Percentiles rank a stretch among this genome's conserved stretches.
Conservation (phyloP, 2,329 filamentous ascomycete genomes). For the Epichloe typhina region DNA sequence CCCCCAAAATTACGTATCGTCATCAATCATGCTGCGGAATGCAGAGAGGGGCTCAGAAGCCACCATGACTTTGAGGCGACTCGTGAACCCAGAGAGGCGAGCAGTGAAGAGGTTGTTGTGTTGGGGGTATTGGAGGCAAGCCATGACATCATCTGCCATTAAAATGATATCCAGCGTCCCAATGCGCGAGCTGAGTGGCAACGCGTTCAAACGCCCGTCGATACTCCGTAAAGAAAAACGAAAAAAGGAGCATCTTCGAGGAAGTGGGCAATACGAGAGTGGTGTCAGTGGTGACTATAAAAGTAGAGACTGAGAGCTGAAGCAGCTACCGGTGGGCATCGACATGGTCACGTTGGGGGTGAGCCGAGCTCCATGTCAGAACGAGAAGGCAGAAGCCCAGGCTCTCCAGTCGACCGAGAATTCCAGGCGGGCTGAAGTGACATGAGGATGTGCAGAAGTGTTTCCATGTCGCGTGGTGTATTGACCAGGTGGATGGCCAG, state of each 20-base stretch:
- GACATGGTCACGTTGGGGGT: neutral
- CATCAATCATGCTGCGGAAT: slow-evolving; percentile 12
- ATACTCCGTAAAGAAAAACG: neutral
- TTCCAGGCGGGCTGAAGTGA: neutral
- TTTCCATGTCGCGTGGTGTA: neutral
- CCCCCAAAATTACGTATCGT: slow-evolving; percentile 7
- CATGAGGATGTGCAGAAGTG: slow-evolving; percentile 1
- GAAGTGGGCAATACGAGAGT: slow-evolving; percentile 6
- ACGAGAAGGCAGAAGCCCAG: neutral
- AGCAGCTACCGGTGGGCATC: neutral
- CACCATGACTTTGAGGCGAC: slow-evolving; percentile 2
- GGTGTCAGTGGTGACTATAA: slow-evolving; percentile 11
- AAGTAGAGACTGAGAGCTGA: slow-evolving; percentile 15
- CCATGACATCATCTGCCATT: slow-evolving; percentile 9
- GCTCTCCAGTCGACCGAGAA: neutral
- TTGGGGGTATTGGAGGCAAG: slow-evolving; percentile 9
- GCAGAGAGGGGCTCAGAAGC: slow-evolving; percentile 7
- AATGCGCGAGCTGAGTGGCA: slow-evolving; percentile 1
- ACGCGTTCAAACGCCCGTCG: neutral
- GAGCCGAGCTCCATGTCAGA: neutral
- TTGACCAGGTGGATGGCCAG: neutral
- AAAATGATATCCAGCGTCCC: slow-evolving; percentile 9
- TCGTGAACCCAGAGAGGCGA: slow-evolving; percentile 4
- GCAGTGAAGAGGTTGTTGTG: slow-evolving; percentile 9
- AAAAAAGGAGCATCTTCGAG: slow-evolving; percentile 7